Percentiles rank a stretch among this genome's conserved stretches.
Evolutionary conservation across 495 filamentous ascomycete genomes (phyloP).

Genomic region (Elasticomyces elasticus): DNA sequence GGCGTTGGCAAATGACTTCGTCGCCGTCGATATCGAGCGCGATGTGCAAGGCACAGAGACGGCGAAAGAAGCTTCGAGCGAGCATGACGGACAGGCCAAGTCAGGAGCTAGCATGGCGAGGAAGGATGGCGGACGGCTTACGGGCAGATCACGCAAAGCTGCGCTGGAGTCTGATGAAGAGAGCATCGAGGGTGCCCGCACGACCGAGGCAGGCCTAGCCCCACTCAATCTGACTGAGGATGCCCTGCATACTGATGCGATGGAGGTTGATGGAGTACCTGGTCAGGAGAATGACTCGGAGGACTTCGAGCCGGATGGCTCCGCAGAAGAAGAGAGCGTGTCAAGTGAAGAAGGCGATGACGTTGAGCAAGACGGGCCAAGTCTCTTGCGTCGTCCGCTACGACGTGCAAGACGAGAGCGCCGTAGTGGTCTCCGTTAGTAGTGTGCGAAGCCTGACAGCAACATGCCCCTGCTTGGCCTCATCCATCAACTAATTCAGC

Average conservation of each 20-base stretch:
- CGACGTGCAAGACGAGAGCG: not conserved
- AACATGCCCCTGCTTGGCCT: too few relatives aligned
- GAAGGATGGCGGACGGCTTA: too few relatives aligned
- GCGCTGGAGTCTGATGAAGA: not conserved
- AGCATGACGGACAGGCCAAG: not conserved
- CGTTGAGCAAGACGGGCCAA: not conserved
- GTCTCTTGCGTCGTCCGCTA: not conserved
- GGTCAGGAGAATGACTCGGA: not conserved
- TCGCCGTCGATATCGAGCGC: not conserved
- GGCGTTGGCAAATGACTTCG: too few relatives aligned
- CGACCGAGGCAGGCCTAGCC: constrained; percentile 6
- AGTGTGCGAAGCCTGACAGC: too few relatives aligned
- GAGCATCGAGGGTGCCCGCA: not conserved
- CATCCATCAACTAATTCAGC: too few relatives aligned
- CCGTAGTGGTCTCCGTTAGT: not conserved
- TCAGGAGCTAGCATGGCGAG: not conserved
- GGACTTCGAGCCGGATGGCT: not conserved
- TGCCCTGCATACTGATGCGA: not conserved
- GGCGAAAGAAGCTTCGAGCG: not conserved
- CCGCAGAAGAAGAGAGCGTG: constrained; percentile 1
- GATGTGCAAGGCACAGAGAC: constrained; percentile 7
- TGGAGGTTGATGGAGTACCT: not conserved
- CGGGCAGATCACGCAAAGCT: too few relatives aligned
- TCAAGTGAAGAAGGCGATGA: not conserved
- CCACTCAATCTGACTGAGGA: constrained; percentile 16